A percentile compares a stretch with the other conserved stretches of the same genome.
These are phyloP conservation scores for Smittium culicis DNA, from an alignment of 371 early-diverging fungal species.

Conservation along the genomic window DNA sequence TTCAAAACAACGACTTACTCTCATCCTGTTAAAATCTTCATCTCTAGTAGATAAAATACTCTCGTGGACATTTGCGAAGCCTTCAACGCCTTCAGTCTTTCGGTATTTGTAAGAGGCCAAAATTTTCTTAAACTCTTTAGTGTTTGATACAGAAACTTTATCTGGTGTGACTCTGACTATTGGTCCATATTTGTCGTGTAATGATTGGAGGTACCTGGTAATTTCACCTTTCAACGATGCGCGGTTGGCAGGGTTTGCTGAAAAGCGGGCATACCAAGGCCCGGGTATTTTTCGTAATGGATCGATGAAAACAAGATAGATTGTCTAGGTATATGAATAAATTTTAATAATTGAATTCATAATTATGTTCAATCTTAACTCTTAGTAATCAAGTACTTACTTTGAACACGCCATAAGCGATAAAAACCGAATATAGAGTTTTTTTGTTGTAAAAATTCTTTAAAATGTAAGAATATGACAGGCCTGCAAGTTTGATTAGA, in stretches of 20 bases:
- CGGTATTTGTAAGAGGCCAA: conserved; percentile 21
- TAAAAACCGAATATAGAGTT: background rate
- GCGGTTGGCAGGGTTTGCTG: background rate
- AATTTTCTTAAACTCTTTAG: conserved; percentile 15
- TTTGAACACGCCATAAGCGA: no score
- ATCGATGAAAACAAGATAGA: background rate
- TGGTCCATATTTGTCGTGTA: conserved; percentile 21
- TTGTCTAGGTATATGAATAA: no score
- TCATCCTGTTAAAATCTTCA: conserved; percentile 17
- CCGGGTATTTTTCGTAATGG: conserved; percentile 19
- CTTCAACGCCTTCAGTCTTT: conserved; percentile 20
- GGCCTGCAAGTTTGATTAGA: background rate
- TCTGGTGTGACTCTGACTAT: conserved; percentile 20
- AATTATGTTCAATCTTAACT: no score
- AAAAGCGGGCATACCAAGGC: conserved; percentile 15
- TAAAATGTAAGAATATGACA: background rate
- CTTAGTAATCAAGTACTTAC: no score
- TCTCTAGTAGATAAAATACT: conserved; percentile 18
- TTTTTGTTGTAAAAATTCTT: background rate
- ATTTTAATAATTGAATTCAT: no score
- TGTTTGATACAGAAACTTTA: conserved; percentile 20
- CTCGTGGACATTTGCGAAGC: conserved; percentile 3
- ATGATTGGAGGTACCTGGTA: background rate
- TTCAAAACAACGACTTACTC: conserved; percentile 2
- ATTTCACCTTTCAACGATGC: background rate